These are phyloP conservation scores for Asterionellopsis glacialis DNA, from an alignment of 108 stramenopile species.

Conservation along the genomic window DNA sequence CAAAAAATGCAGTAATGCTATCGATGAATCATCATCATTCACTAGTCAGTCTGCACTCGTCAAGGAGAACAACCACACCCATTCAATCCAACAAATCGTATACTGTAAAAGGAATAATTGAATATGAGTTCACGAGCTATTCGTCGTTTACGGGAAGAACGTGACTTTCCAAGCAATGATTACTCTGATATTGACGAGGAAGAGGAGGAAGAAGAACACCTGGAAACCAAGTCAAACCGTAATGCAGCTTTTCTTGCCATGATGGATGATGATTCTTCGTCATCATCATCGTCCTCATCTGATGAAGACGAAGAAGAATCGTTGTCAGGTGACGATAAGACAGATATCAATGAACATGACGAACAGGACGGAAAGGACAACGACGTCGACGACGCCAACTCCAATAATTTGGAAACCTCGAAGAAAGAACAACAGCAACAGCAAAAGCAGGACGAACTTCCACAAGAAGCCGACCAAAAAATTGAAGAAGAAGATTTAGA, in stretches of 20 bases:
- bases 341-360: background rate
- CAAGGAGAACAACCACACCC: too few relatives aligned
- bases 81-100: too few relatives aligned
- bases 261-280: background rate
- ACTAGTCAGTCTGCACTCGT: too few relatives aligned
- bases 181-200: too few relatives aligned
- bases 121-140: constrained; percentile 71
- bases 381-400: constrained; percentile 12
- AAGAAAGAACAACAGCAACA: background rate
- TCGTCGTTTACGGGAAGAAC: constrained; percentile 55
- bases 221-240: too few relatives aligned
- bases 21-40: too few relatives aligned
- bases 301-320: background rate
- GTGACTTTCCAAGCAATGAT: constrained; percentile 14
- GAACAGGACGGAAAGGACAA: constrained; percentile 7
- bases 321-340: background rate
- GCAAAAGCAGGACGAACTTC: constrained; percentile 5
- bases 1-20: too few relatives aligned
- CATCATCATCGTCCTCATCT: background rate
- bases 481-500: constrained; percentile 51
- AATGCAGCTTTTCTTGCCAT: too few relatives aligned
- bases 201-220: too few relatives aligned
- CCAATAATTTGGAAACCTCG: background rate
- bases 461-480: constrained; percentile 3
- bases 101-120: too few relatives aligned